Evolutionary conservation across 2,329 filamentous ascomycete species (phyloP).

Genomic region (Sarocladium kiliense): DNA sequence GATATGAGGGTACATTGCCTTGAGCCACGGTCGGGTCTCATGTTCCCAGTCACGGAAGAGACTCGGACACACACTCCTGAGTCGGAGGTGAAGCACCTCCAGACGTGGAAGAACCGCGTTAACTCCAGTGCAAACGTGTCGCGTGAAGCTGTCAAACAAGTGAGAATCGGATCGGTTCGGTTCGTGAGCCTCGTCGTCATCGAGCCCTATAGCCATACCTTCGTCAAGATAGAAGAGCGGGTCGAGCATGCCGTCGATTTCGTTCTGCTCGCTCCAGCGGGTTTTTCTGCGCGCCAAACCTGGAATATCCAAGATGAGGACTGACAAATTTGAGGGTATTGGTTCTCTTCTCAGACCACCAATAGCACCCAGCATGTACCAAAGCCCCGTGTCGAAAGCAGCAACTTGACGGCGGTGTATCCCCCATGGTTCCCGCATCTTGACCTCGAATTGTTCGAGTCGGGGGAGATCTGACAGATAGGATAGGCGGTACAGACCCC

Average conservation of each 20-base stretch:
- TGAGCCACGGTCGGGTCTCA: neutral
- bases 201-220: too few species aligned
- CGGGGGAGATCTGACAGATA: neutral
- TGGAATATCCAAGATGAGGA: too few species aligned
- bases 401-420: neutral
- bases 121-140: neutral
- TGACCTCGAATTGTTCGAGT: neutral
- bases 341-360: too few species aligned
- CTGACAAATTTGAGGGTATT: too few species aligned
- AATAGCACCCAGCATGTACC: neutral
- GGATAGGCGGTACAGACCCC: too few species aligned
- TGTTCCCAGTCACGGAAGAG: neutral
- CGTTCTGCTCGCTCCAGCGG: too few species aligned
- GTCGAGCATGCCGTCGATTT: too few species aligned
- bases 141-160: too few species aligned
- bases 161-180: too few species aligned
- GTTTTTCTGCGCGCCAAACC: too few species aligned
- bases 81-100: neutral
- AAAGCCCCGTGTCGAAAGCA: neutral
- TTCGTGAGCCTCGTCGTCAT: too few species aligned
- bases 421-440: neutral
- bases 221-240: neutral
- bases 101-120: neutral
- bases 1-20: too few species aligned
- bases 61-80: neutral